phyloP scores from a whole-genome alignment of 306 rosid genomes.

The Dryas octopetala region DNA sequence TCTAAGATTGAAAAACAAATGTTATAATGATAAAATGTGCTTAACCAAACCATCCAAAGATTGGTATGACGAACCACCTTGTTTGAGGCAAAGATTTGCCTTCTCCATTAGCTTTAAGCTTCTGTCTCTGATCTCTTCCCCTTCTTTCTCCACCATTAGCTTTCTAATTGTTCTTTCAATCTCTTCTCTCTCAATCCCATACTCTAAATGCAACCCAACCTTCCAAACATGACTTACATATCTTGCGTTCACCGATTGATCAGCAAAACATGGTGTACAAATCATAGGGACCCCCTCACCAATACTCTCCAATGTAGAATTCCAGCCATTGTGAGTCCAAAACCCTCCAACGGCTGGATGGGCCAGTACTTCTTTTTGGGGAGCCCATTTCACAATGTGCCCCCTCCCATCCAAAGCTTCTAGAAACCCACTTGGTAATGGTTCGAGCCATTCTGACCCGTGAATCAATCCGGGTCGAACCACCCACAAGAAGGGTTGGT shows the following conservation, averaged over 20 bases:
- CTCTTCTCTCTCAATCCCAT: constrained; percentile 37
- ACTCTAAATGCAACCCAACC: constrained; percentile 42
- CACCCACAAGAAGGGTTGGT: constrained; percentile 58
- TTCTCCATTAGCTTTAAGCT: constrained; percentile 35
- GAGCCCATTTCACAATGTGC: constrained; percentile 62
- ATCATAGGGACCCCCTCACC: constrained; percentile 69
- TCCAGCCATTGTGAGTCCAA: constrained; percentile 68
- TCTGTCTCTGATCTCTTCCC: constrained; percentile 39
- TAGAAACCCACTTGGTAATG: constrained; percentile 39
- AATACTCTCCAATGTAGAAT: constrained; percentile 61
- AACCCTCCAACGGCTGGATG: constrained; percentile 54
- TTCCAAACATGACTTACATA: constrained; percentile 50
- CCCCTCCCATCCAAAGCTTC: constrained; percentile 43
- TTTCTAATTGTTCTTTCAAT: constrained; percentile 36
- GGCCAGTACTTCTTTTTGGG: constrained; percentile 54
- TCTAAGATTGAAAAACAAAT: too few relatives aligned
- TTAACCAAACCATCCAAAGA: constrained; percentile 22
- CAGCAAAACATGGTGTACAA: constrained; percentile 42
- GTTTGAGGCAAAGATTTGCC: constrained; percentile 24
- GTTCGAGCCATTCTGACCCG: constrained; percentile 48
- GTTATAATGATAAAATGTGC: constrained; percentile 10
- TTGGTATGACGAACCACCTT: constrained; percentile 27
- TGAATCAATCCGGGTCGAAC: constrained; percentile 42
- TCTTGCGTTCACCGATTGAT: constrained; percentile 55
- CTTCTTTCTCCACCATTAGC: constrained; percentile 43